phyloP scores from a whole-genome alignment of 1,284 basidiomycete species.

The Fomitiporia mediterranea region DNA sequence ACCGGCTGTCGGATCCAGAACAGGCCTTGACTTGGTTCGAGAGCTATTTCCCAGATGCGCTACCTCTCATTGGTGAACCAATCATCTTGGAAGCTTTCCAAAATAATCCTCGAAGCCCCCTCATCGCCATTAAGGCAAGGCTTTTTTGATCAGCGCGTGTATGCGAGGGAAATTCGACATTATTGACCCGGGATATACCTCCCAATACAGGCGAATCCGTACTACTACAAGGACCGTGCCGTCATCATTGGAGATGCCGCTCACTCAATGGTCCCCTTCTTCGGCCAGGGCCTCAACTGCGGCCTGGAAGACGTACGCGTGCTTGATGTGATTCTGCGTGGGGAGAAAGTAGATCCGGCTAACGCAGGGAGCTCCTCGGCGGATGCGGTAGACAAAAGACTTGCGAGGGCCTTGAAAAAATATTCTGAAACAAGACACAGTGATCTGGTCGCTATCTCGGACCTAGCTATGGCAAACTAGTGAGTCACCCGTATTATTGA shows the following conservation, averaged over 20 bases:
- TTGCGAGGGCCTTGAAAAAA: slow-evolving; percentile 63
- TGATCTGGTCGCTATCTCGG: slow-evolving; percentile 86
- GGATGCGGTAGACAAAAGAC: slow-evolving; percentile 44
- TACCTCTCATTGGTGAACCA: slow-evolving; percentile 79
- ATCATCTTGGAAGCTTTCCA: slow-evolving; percentile 72
- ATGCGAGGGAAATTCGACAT: slow-evolving; percentile 8
- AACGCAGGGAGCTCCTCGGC: slow-evolving; percentile 29
- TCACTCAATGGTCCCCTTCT: slow-evolving; percentile 98
- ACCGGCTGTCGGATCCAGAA: slow-evolving; percentile 57
- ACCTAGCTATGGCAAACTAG: slow-evolving; percentile 96
- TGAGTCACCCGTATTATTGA: slow-evolving; percentile 40
- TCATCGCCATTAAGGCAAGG: slow-evolving; percentile 87
- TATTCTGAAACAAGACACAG: slow-evolving; percentile 82
- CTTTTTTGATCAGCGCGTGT: slow-evolving; percentile 26
- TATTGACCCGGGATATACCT: slow-evolving; percentile 12
- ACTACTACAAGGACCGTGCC: slow-evolving; percentile 86
- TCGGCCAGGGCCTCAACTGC: slow-evolving; percentile 97
- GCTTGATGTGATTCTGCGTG: slow-evolving; percentile 70
- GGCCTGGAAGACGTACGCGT: slow-evolving; percentile 96
- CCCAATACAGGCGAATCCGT: slow-evolving; percentile 65
- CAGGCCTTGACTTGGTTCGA: slow-evolving; percentile 75
- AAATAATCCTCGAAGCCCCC: slow-evolving; percentile 80
- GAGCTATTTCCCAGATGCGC: slow-evolving; percentile 82
- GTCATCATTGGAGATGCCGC: slow-evolving; percentile 92
- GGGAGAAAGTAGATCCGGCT: slow-evolving; percentile 53